Evolutionary conservation across 2,329 filamentous ascomycete genomes (phyloP).

Genomic region (Apiospora rasikravindrae): DNA sequence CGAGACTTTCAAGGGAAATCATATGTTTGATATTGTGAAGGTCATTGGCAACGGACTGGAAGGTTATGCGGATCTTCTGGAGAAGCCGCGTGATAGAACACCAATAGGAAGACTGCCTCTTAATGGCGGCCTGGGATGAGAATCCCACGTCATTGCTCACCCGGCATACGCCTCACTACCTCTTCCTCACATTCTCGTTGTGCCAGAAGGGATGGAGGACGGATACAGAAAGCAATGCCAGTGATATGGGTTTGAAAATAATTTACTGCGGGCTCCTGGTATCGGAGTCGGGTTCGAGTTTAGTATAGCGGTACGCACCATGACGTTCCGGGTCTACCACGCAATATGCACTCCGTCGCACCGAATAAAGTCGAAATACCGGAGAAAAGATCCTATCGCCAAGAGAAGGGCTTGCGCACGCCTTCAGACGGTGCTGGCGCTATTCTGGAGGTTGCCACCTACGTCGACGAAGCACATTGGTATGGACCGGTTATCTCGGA

Average conservation of each 20-base stretch:
- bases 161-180: background rate
- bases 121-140: conserved; percentile 34
- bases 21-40: conserved; percentile 65
- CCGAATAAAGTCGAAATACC: background rate
- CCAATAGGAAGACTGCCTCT: conserved; percentile 44
- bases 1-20: conserved; percentile 65
- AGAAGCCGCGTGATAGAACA: conserved; percentile 58
- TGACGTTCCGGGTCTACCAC: background rate
- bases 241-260: too few relatives aligned
- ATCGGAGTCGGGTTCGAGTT: background rate
- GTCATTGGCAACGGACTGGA: conserved; percentile 63
- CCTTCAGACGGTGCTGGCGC: background rate
- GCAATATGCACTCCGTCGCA: background rate
- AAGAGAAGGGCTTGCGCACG: background rate
- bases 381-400: background rate
- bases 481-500: background rate
- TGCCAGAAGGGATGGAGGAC: background rate
- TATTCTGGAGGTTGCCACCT: background rate
- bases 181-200: background rate
- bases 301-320: background rate
- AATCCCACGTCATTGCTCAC: background rate
- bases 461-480: background rate
- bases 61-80: conserved; percentile 60
- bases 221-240: background rate
- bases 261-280: background rate